phyloP scores from a whole-genome alignment of 2,329 filamentous ascomycete species.

The Fonsecaea pedrosoi region DNA sequence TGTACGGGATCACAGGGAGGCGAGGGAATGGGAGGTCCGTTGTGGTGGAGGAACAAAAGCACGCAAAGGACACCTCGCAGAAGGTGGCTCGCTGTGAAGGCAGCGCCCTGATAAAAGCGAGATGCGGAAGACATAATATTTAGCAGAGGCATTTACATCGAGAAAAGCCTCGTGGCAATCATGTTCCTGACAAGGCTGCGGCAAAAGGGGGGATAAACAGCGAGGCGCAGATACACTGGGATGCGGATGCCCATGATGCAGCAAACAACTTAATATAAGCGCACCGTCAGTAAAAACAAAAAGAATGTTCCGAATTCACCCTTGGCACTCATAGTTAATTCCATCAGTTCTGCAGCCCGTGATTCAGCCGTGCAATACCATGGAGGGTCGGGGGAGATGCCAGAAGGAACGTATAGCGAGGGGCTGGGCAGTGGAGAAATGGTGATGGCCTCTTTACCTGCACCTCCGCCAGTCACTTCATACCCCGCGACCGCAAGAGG shows the following conservation, averaged over 20 bases:
- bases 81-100: neutral
- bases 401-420: neutral
- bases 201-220: neutral
- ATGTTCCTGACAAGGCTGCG: neutral
- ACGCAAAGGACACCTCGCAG: neutral
- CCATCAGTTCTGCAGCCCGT: conserved; percentile 41
- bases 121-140: too few species aligned
- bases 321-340: conserved; percentile 11
- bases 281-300: too few species aligned
- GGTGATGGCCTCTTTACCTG: neutral
- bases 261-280: too few species aligned
- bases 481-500: conserved; percentile 8
- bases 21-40: neutral
- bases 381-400: too few species aligned
- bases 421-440: conserved; percentile 40
- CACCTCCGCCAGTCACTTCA: neutral
- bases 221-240: neutral
- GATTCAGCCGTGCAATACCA: conserved; percentile 39
- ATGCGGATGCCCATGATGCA: neutral
- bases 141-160: too few species aligned
- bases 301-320: too few species aligned
- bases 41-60: neutral
- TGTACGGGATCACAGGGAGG: neutral
- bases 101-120: too few species aligned
- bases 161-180: too few species aligned